These are phyloP conservation scores for Suillus bovinus DNA, from an alignment of 768 basidiomycete genomes.

Conservation along the genomic window DNA sequence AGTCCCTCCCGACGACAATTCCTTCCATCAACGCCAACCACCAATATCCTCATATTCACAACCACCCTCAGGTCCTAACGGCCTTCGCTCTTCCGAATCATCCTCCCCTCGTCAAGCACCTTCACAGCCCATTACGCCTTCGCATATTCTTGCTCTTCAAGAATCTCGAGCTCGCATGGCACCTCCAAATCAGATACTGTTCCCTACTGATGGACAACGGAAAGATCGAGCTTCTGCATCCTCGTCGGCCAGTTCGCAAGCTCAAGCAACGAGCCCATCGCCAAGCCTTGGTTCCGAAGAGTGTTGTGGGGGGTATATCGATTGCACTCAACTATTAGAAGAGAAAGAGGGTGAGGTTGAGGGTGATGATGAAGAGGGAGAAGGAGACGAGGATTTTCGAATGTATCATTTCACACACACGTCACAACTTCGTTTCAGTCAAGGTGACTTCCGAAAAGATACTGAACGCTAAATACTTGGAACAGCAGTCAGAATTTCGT, in stretches of 20 bases:
- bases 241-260: neutral
- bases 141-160: neutral
- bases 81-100: slow-evolving; percentile 21
- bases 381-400: neutral
- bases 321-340: slow-evolving; percentile 44
- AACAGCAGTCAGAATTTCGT: neutral
- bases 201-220: neutral
- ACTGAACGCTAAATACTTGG: neutral
- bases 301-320: slow-evolving; percentile 52
- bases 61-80: slow-evolving; percentile 11
- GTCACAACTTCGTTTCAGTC: slow-evolving; percentile 1
- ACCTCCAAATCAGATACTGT: neutral
- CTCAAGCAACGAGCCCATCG: slow-evolving; percentile 17
- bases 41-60: slow-evolving; percentile 12
- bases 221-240: neutral
- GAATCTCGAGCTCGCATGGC: neutral
- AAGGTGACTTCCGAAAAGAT: neutral
- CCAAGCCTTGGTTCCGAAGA: slow-evolving; percentile 41
- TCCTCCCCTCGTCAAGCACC: slow-evolving; percentile 29
- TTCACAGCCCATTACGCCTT: slow-evolving; percentile 2
- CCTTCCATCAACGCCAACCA: neutral
- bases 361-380: slow-evolving; percentile 12
- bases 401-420: neutral
- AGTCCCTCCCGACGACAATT: slow-evolving; percentile 12
- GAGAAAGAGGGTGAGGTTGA: slow-evolving; percentile 16